These are phyloP conservation scores for Beauveria brongniartii DNA, from an alignment of 2,329 filamentous ascomycete species.

Conservation along the genomic window DNA sequence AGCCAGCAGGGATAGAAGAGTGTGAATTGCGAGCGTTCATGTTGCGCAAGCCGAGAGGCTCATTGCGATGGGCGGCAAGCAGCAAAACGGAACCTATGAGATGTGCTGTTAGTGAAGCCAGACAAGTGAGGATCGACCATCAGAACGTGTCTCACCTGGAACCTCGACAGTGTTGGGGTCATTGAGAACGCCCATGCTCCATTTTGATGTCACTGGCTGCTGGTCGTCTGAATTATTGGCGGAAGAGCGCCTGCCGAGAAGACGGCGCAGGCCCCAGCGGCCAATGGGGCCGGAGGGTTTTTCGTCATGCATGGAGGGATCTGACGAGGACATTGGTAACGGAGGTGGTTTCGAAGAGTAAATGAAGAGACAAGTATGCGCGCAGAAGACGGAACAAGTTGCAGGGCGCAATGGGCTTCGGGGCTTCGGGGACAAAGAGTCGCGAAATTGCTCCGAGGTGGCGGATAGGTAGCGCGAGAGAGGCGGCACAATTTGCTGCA, in stretches of 20 bases:
- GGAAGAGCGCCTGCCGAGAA: conserved; percentile 10
- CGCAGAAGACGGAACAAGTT: not conserved
- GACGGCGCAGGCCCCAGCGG: conserved; percentile 12
- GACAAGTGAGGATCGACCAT: not conserved
- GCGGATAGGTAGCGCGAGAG: not conserved
- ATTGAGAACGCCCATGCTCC: conserved; percentile 74
- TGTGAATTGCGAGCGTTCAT: conserved; percentile 49
- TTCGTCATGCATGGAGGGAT: conserved; percentile 1
- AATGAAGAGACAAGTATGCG: not conserved
- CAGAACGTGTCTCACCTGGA: conserved; percentile 53
- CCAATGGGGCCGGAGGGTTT: not conserved
- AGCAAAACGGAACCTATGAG: conserved; percentile 48
- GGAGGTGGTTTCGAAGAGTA: not conserved
- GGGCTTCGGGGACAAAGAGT: not conserved
- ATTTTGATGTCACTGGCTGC: conserved; percentile 29
- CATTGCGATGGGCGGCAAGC: conserved; percentile 46
- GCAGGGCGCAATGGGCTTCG: not conserved
- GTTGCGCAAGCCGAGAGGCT: conserved; percentile 51
- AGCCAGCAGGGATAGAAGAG: conserved; percentile 45
- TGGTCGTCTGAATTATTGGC: conserved; percentile 6
- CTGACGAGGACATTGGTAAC: conserved; percentile 5
- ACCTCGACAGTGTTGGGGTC: conserved; percentile 77
- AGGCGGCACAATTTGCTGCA: not conserved
- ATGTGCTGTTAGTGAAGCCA: not conserved
- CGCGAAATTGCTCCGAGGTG: not conserved